Evolutionary conservation across 2,329 filamentous ascomycete species (phyloP), one percentile per base, ranked within the genome.

Genomic region (Neophaeococcomyces mojaviensis): DNA sequence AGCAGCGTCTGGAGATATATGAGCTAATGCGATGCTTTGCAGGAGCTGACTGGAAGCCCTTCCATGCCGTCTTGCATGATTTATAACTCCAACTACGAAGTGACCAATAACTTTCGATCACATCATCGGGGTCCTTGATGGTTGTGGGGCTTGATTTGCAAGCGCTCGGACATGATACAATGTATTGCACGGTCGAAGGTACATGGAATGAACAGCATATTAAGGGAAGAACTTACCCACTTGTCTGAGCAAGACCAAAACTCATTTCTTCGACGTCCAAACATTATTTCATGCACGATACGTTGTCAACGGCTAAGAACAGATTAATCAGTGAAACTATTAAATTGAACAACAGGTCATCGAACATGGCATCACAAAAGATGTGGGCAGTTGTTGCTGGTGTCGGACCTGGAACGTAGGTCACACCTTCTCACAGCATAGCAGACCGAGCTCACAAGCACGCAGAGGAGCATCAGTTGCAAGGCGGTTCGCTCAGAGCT

Each of bases 401-500:
- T 26, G 69, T 71, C 15, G 69, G 69, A 9, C 66, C 68, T 32
- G 69, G 69, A 39, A 71, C 68, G 32, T 57, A 49, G 51, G 54
- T 45, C n/a, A 22, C 24, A 19, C 24, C 30, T 8, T n/a, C 33
- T 44, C 33, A 34, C 32, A 36, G 28, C 18, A 35, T 10, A 8
- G 18, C 10, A 26, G 5, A 13, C 33, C n/a, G n/a, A n/a, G 39
- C 38, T 49, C 10, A 46, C 19, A 32, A 42, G 13, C 26, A 16
- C 9, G 30, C 37, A 61, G 74, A n/a, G 79, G 79, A 20, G 77
- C 78, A 12, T 70, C 76, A 2, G 72, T 82, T 12, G 78, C 79
- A 26, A 71, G 77, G 46, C 74, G 70, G 48, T 83, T 83, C 56
- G 75, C 76, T 26, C 59, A 72, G 50, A 52, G 66, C 5, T 83